Base-by-base conservation (phyloP, 805 yeast species). In the Pichia paraexigua region DNA sequence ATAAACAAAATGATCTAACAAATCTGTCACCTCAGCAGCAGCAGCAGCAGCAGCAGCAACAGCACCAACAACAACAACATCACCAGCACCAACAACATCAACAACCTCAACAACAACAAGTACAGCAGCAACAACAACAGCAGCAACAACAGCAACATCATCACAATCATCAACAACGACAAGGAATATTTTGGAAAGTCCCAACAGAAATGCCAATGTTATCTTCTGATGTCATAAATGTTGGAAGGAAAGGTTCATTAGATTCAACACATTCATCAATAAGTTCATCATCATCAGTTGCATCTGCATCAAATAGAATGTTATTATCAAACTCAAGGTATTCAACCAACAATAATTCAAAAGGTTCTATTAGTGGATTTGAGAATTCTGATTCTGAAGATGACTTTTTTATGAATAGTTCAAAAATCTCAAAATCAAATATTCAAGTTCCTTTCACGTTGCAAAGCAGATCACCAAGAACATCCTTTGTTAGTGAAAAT, bases 151-250 rank as follows among this genome's bases (percentile, higher is more conserved):
- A 39, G 30, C 66, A 60, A 60, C 65, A 60, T 60, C 65, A 5
- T 35, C 56, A 40, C 24, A 50, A 30, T 22, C 54, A 40, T 28
- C 50, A 28, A 13, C 53, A 45, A 30, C 66, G 59, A 46, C 64
- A 61, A 4, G 47, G 41, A 11, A 56, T 67, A 41, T 78, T 80
- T 63, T 80, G 85, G 85, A 80, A 78, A 58, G 84, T 78, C 5
- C 84, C 84, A 8, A 77, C 77, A 59, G 81, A 78, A 54, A 74
- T 78, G 75, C 82, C 83, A 17, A 54, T 56, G 24, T n/a, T 50
- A 7, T 53, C 54, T 18, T 56, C 49, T 8, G 56, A 60, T 22
- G 28, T 22, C 24, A 35, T 13, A 11, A 30, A 20, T 25, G 20
- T 28, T 20, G 30, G 21, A 21, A 39, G 55, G 37, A 63, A 80